A percentile compares a stretch with the other conserved stretches of the same genome.
phyloP scores from a whole-genome alignment of 225 moss, liverwort and hornwort species.

The Pseudisothecium myosuroides region DNA sequence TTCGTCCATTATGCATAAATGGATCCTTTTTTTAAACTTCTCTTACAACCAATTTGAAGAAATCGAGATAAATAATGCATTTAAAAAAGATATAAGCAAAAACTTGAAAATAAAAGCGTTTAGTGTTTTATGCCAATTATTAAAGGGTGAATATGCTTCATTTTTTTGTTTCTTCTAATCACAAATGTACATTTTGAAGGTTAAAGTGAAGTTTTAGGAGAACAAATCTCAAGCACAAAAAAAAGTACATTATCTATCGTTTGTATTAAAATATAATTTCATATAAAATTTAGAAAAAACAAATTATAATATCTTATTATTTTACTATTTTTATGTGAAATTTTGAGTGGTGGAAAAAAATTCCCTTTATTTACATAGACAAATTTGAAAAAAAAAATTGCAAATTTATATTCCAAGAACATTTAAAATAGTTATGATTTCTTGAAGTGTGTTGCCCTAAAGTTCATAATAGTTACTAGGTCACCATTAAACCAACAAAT shows the following conservation, averaged over 20 bases:
- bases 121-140: neutral
- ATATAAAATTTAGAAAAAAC: neutral
- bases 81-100: neutral
- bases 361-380: fast-evolving
- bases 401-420: neutral
- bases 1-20: neutral
- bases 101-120: neutral
- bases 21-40: too few relatives aligned
- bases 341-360: neutral
- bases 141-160: neutral
- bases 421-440: neutral
- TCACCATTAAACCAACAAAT: neutral
- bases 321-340: neutral
- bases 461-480: neutral
- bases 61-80: neutral
- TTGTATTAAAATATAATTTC: neutral
- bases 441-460: neutral
- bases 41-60: neutral
- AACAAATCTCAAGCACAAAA: neutral
- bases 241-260: fast-evolving
- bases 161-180: neutral
- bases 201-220: neutral
- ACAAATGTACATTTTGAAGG: neutral
- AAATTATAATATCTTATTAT: neutral
- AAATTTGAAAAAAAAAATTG: too few relatives aligned